These are phyloP conservation scores for Madurella mycetomatis DNA, from an alignment of 2,329 filamentous ascomycete species.

Conservation along the genomic window DNA sequence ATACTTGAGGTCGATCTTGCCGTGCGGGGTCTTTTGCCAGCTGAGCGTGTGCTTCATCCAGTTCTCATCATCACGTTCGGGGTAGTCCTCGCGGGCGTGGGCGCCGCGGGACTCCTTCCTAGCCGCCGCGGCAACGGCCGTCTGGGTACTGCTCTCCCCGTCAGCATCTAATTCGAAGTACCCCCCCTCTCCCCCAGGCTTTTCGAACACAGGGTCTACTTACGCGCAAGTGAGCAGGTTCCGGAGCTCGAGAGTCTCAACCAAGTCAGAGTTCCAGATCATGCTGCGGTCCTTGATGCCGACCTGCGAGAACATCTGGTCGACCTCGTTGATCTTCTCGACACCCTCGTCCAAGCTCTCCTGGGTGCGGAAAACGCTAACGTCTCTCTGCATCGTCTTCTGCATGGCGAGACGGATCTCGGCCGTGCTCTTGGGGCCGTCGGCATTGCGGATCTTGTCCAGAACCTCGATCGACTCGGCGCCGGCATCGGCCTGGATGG, in stretches of 20 bases:
- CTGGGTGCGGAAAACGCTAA: slow-evolving; percentile 93
- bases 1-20: slow-evolving; percentile 81
- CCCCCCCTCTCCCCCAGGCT: neutral
- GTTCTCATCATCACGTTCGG: slow-evolving; percentile 88
- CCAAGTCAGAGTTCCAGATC: slow-evolving; percentile 99
- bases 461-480: slow-evolving; percentile 81
- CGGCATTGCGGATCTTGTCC: slow-evolving; percentile 77
- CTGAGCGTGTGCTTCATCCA: slow-evolving; percentile 99
- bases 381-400: slow-evolving; percentile 96
- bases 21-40: slow-evolving; percentile 91
- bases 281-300: slow-evolving; percentile 98
- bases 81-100: slow-evolving; percentile 94
- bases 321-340: slow-evolving; percentile 78
- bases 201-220: slow-evolving; percentile 37
- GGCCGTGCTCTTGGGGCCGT: slow-evolving; percentile 80
- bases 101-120: slow-evolving; percentile 97
- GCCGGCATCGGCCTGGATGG: slow-evolving; percentile 78
- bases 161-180: slow-evolving; percentile 16
- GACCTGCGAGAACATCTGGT: slow-evolving; percentile 73
- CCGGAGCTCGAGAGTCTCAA: slow-evolving; percentile 91
- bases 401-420: slow-evolving; percentile 92
- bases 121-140: slow-evolving; percentile 82
- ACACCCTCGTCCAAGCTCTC: slow-evolving; percentile 93
- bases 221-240: slow-evolving; percentile 96
- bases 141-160: slow-evolving; percentile 65